Base-by-base conservation (phyloP, 352 stramenopile species). In the Globisporangium orthogonon region DNA sequence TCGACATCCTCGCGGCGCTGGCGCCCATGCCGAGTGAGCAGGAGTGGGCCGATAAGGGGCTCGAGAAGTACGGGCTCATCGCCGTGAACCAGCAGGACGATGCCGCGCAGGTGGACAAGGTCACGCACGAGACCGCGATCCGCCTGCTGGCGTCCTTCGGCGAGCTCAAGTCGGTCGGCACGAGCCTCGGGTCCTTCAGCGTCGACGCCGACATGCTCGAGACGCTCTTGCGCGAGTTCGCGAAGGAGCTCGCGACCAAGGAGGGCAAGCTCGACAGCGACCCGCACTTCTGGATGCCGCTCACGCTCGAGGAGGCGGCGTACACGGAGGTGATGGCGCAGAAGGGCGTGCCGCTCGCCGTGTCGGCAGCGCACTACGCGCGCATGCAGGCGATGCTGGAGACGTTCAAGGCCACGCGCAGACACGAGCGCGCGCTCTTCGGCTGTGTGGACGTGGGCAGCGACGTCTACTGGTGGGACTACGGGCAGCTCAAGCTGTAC, bases 51-150 rank as follows among this genome's bases (percentile, higher is more conserved):
- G 94, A 89, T 14, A 96, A 98, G 69, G 97, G 95, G 3, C 86
- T 99, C 13, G 95, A 99, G 49, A 99, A 99, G 76, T 99, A 99
- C 73, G 97, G 97, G 44, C 83, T 99, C 35, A 98, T 99, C 70
- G 96, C 95, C 13, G 94, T 98, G 43, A 97, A 97, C 74, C 82
- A 90, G 52, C 78, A 96, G 54, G 89, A 95, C 52, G 86, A 96
- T 40, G 88, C 82, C 17, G 86, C 92, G 13, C 90, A 98, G 74
- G 95, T 99, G 4, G 97, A 99, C 76, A 99, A 99, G 80, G 96
- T 99, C 5, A 96, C 93, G 50, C 94, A 98, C 78, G 89, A 96
- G 50, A 98, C 96, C 1, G 97, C 97, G 9, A 87, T 91, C 10
- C 82, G 89, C 50, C 90, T 99, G 71, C 72, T 98, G 28, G 79